Base-by-base conservation (phyloP, 345 rosid species). In the Microthlaspi erraticum region DNA sequence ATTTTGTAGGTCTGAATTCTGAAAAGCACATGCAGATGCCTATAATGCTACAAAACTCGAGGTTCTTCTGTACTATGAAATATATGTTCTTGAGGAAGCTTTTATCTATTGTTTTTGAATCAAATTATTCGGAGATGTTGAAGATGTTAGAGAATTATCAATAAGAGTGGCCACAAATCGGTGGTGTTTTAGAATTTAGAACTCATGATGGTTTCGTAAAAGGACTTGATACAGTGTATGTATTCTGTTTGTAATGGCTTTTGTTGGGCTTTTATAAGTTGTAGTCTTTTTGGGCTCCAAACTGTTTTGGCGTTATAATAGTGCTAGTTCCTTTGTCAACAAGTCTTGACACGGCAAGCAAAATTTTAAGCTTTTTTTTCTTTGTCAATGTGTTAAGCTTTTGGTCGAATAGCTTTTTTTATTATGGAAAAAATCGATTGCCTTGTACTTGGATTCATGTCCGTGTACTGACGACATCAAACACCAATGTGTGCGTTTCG, bases 391-490 rank as follows among this genome's bases (percentile, higher is more conserved):
- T 26, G 29, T 26, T 26, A 26, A 26, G 12, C 20, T 48, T 48
- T 37, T 12, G 5, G 3, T 17, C 41, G 7, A 17, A 56, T 26
- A 56, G 26, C 14, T 56, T 16, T n/a, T 10, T 33, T 34, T 1
- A 17, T 3, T 17, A 34, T 34, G 23, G 16, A 18, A 58, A 56
- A 37, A 16, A 3, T 17, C 16, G 29, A 38, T 64, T 16, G 54
- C 16, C 29, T 45, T 45, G 67, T 32, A 31, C 53, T 41, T 62
- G 11, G 29, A 62, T 31, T 62, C 67, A 43, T 31, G 53, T 43
- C 26, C 18, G 10, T 38, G 18, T 57, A 19, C 16, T 57, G 63
- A 41, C 1, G 44, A 58, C 18, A 39, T 59, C 34, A 39, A 59
- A 10, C 2, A 20, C 34, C 18, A 38, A 0, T 38, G 42, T 3